Base-by-base conservation (phyloP, 169 alveolate species). In the Plasmodium malariae region DNA sequence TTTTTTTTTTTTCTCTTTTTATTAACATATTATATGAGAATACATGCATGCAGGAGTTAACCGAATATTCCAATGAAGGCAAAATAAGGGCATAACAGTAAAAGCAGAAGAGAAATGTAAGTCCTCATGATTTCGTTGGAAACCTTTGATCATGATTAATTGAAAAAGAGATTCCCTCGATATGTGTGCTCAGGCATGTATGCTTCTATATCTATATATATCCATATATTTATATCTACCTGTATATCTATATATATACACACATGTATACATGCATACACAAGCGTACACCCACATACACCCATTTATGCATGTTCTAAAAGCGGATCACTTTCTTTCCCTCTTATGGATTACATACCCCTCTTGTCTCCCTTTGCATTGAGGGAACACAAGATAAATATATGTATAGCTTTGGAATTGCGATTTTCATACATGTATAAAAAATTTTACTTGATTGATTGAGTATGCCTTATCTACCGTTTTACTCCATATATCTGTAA, bases 391-490 rank as follows among this genome's bases (percentile, higher is more conserved):
- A 62, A 6, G n/a, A 14, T 40, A 6, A 9, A 40, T 9, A 9
- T 40, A 9, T 9, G 51, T 40, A 40, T 40, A 5, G 9, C 51
- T 40, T 40, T 40, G 51, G n/a, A 40, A 6, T 63, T 32, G 26
- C 40, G 9, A 30, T 34, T n/a, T 65, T 69, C 32, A 24, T 48
- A 21, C 34, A 43, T 69, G 32, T 21, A 26, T 73, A 34, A 73
- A 54, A 34, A 32, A 32, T 26, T 6, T 51, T 65, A 80, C 90
- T 67, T 80, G 90, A 51, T 80, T 80, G 49, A 80, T 80, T 55
- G 90, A 65, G 63, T 80, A 80, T 14, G 83, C 90, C 34, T 65
- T 67, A 54, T 80, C 90, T 32, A 80, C 69, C n/a, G 90, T 80
- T 67, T 65, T 80, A 19, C 71, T 63, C 80, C 78, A 63, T 65